Evolutionary conservation across 2,329 filamentous ascomycete genomes (phyloP).

Genomic region (Neurospora sp.): DNA sequence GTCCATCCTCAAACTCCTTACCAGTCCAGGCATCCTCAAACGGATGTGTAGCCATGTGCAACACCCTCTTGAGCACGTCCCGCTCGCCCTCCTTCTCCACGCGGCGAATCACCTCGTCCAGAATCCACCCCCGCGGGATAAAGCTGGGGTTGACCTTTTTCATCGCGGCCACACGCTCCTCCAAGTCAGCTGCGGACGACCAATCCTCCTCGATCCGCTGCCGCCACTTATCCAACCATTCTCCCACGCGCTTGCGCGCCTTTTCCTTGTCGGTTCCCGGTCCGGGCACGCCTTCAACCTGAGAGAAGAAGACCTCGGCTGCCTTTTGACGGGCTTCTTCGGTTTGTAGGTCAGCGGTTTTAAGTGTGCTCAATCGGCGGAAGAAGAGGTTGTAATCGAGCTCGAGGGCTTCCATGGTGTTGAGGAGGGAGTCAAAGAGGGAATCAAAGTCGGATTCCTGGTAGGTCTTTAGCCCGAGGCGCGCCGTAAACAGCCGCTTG

Average conservation of each 20-base stretch:
- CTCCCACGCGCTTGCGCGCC: slow-evolving; percentile 55
- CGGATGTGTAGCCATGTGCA: slow-evolving; percentile 75
- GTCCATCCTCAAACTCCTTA: slow-evolving; percentile 33
- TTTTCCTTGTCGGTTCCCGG: slow-evolving; percentile 46
- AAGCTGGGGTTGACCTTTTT: slow-evolving; percentile 88
- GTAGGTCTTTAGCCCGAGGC: slow-evolving; percentile 63
- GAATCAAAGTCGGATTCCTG: slow-evolving; percentile 68
- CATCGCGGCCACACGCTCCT: slow-evolving; percentile 62
- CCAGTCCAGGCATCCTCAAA: slow-evolving; percentile 71
- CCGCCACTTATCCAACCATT: slow-evolving; percentile 77
- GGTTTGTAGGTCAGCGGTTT: slow-evolving; percentile 51
- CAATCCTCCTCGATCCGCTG: slow-evolving; percentile 62
- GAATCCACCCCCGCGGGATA: slow-evolving; percentile 77
- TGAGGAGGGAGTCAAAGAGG: slow-evolving; percentile 72
- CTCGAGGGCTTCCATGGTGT: slow-evolving; percentile 70
- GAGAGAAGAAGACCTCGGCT: slow-evolving; percentile 70
- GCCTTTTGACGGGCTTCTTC: slow-evolving; percentile 52
- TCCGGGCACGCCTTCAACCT: slow-evolving; percentile 44
- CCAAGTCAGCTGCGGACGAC: slow-evolving; percentile 35
- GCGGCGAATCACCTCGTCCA: slow-evolving; percentile 84
- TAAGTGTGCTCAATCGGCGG: slow-evolving; percentile 60
- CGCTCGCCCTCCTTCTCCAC: slow-evolving; percentile 79
- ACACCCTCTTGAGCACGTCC: slow-evolving; percentile 64
- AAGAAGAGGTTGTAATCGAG: slow-evolving; percentile 95
- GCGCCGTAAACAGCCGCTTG: slow-evolving; percentile 68